Evolutionary conservation across 176 grass and related monocot genomes (phyloP).

Genomic region (Dactylis glomerata): DNA sequence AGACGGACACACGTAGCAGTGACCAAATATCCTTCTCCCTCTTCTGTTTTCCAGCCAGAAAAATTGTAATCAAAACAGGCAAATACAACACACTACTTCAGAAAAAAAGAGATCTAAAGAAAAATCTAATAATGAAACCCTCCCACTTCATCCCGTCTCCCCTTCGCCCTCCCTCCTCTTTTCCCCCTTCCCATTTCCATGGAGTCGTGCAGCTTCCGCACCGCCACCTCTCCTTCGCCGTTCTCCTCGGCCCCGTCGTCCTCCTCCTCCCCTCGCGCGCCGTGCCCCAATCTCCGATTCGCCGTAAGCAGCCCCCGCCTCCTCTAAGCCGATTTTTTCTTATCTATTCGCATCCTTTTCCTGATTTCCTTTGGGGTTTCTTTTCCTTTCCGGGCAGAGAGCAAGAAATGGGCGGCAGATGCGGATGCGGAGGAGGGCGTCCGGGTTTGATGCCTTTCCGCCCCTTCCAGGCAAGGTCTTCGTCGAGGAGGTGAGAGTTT

Average conservation of each 20-base stretch:
- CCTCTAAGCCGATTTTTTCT: background rate
- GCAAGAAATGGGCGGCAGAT: constrained; percentile 34
- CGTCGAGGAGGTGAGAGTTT: constrained; percentile 61
- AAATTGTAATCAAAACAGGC: constrained; percentile 11
- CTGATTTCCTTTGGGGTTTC: constrained; percentile 5
- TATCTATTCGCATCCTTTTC: background rate
- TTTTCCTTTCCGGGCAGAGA: constrained; percentile 26
- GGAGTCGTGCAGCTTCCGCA: constrained; percentile 61
- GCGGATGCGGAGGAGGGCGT: constrained; percentile 51
- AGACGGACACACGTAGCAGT: too few species aligned
- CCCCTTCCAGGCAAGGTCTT: constrained; percentile 56
- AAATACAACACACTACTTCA: background rate
- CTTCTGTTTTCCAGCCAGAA: constrained; percentile 23
- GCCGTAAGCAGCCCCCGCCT: background rate
- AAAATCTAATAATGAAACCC: constrained; percentile 37
- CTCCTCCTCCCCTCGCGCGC: constrained; percentile 11
- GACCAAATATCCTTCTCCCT: background rate
- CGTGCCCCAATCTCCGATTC: constrained; percentile 22
- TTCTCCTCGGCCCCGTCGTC: constrained; percentile 44
- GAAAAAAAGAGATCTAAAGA: background rate
- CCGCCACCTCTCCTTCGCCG: constrained; percentile 48
- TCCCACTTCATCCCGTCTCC: constrained; percentile 11
- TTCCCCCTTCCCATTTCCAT: constrained; percentile 37
- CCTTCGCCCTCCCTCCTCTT: background rate
- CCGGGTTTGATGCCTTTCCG: constrained; percentile 55